A percentile compares a stretch with the other conserved stretches of the same genome.
Conservation (phyloP, 148 eudicot species). For the Camellia japonica region DNA sequence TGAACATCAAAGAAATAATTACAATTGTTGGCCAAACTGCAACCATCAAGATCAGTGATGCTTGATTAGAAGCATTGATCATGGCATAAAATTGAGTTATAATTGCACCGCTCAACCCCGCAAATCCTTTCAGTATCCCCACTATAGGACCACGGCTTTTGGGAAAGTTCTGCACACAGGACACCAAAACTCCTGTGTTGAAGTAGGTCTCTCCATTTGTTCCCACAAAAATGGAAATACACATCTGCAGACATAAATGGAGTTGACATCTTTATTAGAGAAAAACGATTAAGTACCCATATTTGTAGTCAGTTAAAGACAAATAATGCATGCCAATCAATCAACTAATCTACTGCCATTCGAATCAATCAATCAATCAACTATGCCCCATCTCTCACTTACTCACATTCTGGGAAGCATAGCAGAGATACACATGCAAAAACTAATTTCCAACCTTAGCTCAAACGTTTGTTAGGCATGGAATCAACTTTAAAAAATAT, state of each 20-base stretch:
- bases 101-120: slow-evolving; percentile 67
- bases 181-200: slow-evolving; percentile 61
- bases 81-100: slow-evolving; percentile 45
- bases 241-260: slow-evolving; percentile 38
- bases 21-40: slow-evolving; percentile 53
- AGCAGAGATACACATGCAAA: background rate
- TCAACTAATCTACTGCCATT: no score
- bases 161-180: slow-evolving; percentile 66
- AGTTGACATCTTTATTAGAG: background rate
- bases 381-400: background rate
- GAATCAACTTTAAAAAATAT: no score
- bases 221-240: slow-evolving; percentile 49
- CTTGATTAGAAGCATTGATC: slow-evolving; percentile 32
- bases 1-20: slow-evolving; percentile 46
- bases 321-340: background rate
- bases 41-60: slow-evolving; percentile 48
- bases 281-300: background rate
- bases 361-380: no score
- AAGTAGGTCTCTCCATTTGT: slow-evolving; percentile 62
- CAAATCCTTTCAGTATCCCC: slow-evolving; percentile 65
- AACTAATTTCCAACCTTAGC: background rate
- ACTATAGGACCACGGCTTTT: slow-evolving; percentile 59
- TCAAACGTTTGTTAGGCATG: background rate
- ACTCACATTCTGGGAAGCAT: background rate
- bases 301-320: background rate